Percentiles rank a stretch among this genome's conserved stretches.
These are phyloP conservation scores for Brassica napus DNA, from an alignment of 345 rosid genomes.

Conservation along the genomic window DNA sequence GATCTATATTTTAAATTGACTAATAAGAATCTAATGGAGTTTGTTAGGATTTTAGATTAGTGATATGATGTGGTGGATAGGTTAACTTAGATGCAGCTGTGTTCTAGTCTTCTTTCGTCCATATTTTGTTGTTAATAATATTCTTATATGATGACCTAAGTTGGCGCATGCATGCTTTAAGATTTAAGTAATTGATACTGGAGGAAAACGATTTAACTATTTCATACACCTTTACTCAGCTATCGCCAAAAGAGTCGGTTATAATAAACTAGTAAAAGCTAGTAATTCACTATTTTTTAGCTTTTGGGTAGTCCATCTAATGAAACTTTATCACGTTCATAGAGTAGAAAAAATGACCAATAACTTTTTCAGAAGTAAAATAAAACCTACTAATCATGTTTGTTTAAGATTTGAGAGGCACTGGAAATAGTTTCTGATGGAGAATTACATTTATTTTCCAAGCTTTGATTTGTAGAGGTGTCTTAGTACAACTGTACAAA, in stretches of 20 bases:
- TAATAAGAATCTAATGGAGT: constrained; percentile 14
- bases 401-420: background rate
- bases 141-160: constrained; percentile 26
- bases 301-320: background rate
- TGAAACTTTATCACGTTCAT: background rate
- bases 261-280: background rate
- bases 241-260: constrained; percentile 20
- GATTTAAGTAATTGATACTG: constrained; percentile 16
- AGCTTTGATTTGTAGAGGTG: background rate
- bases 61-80: constrained; percentile 17
- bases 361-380: background rate
- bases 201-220: constrained; percentile 3
- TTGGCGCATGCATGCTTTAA: constrained; percentile 36
- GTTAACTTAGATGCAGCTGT: constrained; percentile 8
- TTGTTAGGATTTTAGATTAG: constrained; percentile 28
- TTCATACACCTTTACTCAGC: background rate
- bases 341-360: background rate
- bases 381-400: background rate
- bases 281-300: background rate
- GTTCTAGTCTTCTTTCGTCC: background rate
- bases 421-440: background rate
- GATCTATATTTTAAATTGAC: background rate
- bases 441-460: background rate
- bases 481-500: background rate
- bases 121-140: background rate